These are phyloP conservation scores for Lathyrus sativus DNA, from an alignment of 306 rosid species.

Conservation along the genomic window DNA sequence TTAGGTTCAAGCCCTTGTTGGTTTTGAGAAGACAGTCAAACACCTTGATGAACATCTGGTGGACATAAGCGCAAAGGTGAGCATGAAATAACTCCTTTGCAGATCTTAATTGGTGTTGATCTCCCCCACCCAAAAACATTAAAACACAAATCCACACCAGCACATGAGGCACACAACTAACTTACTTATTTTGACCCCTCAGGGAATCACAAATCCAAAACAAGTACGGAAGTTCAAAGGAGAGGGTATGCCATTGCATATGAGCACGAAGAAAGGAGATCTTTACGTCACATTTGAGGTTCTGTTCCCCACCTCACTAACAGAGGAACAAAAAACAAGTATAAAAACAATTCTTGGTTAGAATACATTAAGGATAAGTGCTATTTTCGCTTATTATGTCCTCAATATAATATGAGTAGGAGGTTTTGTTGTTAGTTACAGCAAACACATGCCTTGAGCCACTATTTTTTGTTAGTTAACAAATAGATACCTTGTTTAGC, in stretches of 20 bases:
- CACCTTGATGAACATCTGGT: conserved; percentile 92
- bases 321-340: conserved; percentile 79
- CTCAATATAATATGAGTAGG: conserved; percentile 39
- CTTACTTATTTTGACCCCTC: conserved; percentile 33
- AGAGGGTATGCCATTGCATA: conserved; percentile 93
- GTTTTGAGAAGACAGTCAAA: conserved; percentile 82
- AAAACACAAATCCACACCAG: neutral
- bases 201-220: conserved; percentile 92
- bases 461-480: conserved; percentile 45
- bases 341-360: conserved; percentile 75
- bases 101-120: conserved; percentile 19
- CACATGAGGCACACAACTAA: conserved; percentile 24
- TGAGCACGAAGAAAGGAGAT: conserved; percentile 88
- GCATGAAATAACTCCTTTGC: conserved; percentile 30
- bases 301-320: conserved; percentile 76
- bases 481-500: conserved; percentile 12
- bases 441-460: conserved; percentile 31
- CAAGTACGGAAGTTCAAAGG: conserved; percentile 91
- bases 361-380: conserved; percentile 37
- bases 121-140: neutral
- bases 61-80: conserved; percentile 84
- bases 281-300: conserved; percentile 83
- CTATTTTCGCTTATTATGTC: conserved; percentile 24
- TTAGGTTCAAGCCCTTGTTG: conserved; percentile 97
- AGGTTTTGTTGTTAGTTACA: conserved; percentile 13